Evolutionary conservation across 2,329 filamentous ascomycete species (phyloP).

Genomic region (Phoma sp.): DNA sequence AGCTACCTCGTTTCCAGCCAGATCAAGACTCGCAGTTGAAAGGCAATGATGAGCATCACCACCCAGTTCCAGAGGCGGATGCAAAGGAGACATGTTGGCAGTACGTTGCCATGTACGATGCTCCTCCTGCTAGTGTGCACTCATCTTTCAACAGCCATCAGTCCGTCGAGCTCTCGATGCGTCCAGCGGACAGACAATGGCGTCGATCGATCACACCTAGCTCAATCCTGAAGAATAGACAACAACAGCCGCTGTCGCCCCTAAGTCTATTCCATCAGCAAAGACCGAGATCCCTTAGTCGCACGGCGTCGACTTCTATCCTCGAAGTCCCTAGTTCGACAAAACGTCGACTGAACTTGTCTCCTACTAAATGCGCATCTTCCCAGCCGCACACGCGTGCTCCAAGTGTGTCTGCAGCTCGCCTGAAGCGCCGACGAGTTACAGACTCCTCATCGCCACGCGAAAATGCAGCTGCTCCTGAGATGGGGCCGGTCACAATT

Average conservation of each 20-base stretch:
- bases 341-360: conserved; percentile 41
- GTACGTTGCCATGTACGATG: conserved; percentile 70
- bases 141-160: conserved; percentile 53
- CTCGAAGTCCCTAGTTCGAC: conserved; percentile 32
- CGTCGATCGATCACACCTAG: conserved; percentile 43
- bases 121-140: conserved; percentile 53
- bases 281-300: conserved; percentile 33
- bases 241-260: conserved; percentile 44
- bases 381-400: conserved; percentile 43
- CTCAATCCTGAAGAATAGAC: conserved; percentile 40
- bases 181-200: conserved; percentile 44
- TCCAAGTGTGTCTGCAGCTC: conserved; percentile 39
- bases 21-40: conserved; percentile 47
- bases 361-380: conserved; percentile 38
- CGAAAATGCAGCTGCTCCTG: conserved; percentile 16
- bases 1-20: conserved; percentile 64
- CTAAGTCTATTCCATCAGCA: conserved; percentile 41
- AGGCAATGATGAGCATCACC: conserved; percentile 45
- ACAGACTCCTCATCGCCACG: conserved; percentile 36
- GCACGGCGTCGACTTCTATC: conserved; percentile 39
- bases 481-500: conserved; percentile 35
- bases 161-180: conserved; percentile 40
- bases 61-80: conserved; percentile 63
- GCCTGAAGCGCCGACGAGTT: conserved; percentile 57
- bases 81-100: conserved; percentile 71